Evolutionary conservation across 306 rosid species (phyloP).

Genomic region (Lathyrus sativus): DNA sequence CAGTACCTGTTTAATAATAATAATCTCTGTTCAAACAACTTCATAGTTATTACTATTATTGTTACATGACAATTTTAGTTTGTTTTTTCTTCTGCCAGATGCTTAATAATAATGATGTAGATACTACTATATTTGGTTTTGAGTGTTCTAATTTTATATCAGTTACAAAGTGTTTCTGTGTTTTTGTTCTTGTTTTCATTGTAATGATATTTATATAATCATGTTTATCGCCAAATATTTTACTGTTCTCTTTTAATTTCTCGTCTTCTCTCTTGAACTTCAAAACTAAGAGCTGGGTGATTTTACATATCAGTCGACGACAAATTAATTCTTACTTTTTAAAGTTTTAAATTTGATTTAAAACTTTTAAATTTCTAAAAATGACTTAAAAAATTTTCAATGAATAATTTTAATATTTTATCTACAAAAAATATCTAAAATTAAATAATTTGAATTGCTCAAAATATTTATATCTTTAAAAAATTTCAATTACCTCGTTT

Average conservation of each 20-base stretch:
- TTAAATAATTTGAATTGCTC: too few species aligned
- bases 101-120: constrained; percentile 3
- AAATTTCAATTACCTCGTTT: too few species aligned
- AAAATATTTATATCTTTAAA: too few species aligned
- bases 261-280: too few species aligned
- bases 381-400: too few species aligned
- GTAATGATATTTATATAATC: not conserved
- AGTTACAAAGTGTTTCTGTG: not conserved
- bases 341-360: too few species aligned
- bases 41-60: not conserved
- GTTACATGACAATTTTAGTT: constrained; percentile 6
- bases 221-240: not conserved
- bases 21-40: constrained; percentile 1
- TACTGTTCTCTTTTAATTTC: not conserved
- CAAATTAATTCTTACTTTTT: too few species aligned
- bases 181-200: not conserved
- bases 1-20: constrained; percentile 47
- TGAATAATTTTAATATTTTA: too few species aligned
- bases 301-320: too few species aligned
- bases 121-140: not conserved
- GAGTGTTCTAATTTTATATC: not conserved
- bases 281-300: too few species aligned
- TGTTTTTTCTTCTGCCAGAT: not conserved
- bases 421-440: too few species aligned
- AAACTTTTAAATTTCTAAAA: too few species aligned